Percentiles rank a stretch among this genome's conserved stretches.
These are phyloP conservation scores for Neurospora sp. DNA, from an alignment of 2,329 filamentous ascomycete genomes.

Conservation along the genomic window DNA sequence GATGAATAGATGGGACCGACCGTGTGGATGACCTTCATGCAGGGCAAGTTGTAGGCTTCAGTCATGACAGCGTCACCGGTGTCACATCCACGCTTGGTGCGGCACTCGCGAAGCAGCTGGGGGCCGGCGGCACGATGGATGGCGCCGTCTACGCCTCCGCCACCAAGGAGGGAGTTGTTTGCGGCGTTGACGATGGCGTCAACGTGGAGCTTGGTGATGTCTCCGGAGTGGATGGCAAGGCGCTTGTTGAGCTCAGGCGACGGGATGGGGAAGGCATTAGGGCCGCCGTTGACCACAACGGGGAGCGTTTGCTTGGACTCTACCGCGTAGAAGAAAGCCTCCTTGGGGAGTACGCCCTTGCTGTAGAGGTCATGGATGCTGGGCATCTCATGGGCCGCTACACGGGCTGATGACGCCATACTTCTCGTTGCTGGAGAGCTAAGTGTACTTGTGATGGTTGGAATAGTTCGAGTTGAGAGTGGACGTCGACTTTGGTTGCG, in stretches of 20 bases:
- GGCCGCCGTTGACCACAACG: constrained; percentile 8
- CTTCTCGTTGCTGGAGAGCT: background rate
- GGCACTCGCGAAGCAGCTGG: constrained; percentile 59
- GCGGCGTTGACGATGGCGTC: constrained; percentile 92
- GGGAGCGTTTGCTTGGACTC: background rate
- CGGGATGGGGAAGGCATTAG: constrained; percentile 17
- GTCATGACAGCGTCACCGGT: constrained; percentile 83
- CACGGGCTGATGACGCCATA: background rate
- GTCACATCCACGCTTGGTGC: constrained; percentile 56
- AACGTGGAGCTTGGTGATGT: constrained; percentile 71
- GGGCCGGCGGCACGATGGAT: constrained; percentile 78
- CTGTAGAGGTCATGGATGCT: background rate
- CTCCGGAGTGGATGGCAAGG: constrained; percentile 59
- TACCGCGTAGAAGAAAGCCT: background rate
- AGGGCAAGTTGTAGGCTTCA: constrained; percentile 62
- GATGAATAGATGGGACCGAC: constrained; percentile 70
- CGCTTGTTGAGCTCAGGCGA: constrained; percentile 56
- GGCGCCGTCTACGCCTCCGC: constrained; percentile 82
- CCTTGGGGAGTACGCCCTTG: background rate
- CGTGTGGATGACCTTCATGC: constrained; percentile 74
- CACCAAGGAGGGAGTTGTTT: constrained; percentile 67
- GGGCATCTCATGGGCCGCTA: background rate
- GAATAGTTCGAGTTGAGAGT: background rate
- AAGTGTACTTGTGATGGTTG: background rate
- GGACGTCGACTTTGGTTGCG: background rate